Evolutionary conservation across 306 rosid genomes (phyloP), one percentile per base, ranked within the genome.

Genomic region (Gynostemma pentaphyllum): DNA sequence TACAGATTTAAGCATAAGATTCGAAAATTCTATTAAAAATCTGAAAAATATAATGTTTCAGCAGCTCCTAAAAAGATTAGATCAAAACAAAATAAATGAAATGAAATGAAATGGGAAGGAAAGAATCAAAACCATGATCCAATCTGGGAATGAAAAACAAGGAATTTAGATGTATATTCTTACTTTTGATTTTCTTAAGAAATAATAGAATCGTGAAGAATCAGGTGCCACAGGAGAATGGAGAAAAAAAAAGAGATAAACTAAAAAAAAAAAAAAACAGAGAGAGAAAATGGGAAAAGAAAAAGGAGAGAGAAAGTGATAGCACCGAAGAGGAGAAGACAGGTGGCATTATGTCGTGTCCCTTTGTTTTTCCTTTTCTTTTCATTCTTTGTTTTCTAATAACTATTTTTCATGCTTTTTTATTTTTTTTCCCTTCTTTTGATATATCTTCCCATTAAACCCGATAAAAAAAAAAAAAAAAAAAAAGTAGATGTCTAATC

Each of bases 331-430:
- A 61, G 45, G 22, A 57, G 29, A 36, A 60, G 65, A 30, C 65
- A 60, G 80, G 41, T 68, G 70, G 83, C 77, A 68, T 69, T 83
- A 86, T 83, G 88, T 75, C 77, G 76, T 57, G 19, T 44, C 69
- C 27, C 74, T 24, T 66, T 37, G 7, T 37, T 37, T 23, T 21
- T 10, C 0, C 13, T 57, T 18, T 18, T 28, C 2, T 4, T n/a
- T 1, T 51, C n/a, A n/a, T 27, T 27, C 18, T 12, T 24, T 6
- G 7, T 59, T 59, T n/a, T n/a, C n/a, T n/a, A n/a, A n/a, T 21
- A 57, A 57, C 64, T 60, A 37, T 22, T 59, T 59, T 60, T 24
- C 12, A 9, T 13, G 64, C 42, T 15, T 19, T 1, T 19, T 11
- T 10, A 2, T 19, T 19, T 18, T 57, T n/a, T n/a, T n/a, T n/a